Evolutionary conservation across 352 stramenopile species (phyloP).

Genomic region (Pilasporangium apinafurcum): DNA sequence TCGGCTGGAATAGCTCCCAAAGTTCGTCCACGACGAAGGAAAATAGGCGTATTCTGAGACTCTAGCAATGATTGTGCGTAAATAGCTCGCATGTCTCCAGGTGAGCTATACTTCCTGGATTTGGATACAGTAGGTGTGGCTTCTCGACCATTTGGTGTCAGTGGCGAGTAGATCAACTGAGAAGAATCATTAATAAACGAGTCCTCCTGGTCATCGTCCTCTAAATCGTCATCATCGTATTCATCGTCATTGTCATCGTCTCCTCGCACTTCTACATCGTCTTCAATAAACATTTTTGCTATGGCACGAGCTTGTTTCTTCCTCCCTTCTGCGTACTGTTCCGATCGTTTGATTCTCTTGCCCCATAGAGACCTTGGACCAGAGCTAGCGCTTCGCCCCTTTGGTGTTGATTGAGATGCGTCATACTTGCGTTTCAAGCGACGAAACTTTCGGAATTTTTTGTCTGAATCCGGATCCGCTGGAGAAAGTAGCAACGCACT

Average conservation of each 20-base stretch:
- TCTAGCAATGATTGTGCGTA: slow-evolving; percentile 68
- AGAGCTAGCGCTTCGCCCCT: slow-evolving; percentile 9
- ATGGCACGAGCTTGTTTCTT: slow-evolving; percentile 21
- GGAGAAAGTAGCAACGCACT: slow-evolving; percentile 49
- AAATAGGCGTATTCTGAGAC: slow-evolving; percentile 28
- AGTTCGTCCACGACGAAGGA: slow-evolving; percentile 29
- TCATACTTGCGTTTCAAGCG: slow-evolving; percentile 73
- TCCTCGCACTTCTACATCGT: slow-evolving; percentile 51
- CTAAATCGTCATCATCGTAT: slow-evolving; percentile 37
- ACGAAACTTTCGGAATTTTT: slow-evolving; percentile 62
- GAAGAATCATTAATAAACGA: slow-evolving; percentile 84
- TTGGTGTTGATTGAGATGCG: slow-evolving; percentile 22
- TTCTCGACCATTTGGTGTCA: too few relatives aligned
- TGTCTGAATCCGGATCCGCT: slow-evolving; percentile 25
- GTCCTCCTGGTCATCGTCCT: slow-evolving; percentile 32
- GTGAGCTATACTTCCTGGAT: slow-evolving; percentile 21
- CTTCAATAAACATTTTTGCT: slow-evolving; percentile 53
- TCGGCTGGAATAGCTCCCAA: slow-evolving; percentile 33
- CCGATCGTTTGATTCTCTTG: slow-evolving; percentile 52
- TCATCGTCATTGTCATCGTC: slow-evolving; percentile 41
- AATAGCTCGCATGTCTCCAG: slow-evolving; percentile 67
- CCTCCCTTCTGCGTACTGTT: slow-evolving; percentile 22
- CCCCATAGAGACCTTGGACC: slow-evolving; percentile 35
- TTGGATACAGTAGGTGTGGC: too few relatives aligned
- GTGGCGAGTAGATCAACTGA: slow-evolving; percentile 73